Base-by-base conservation (phyloP, 768 basidiomycete species). In the Gymnopilus junonius region DNA sequence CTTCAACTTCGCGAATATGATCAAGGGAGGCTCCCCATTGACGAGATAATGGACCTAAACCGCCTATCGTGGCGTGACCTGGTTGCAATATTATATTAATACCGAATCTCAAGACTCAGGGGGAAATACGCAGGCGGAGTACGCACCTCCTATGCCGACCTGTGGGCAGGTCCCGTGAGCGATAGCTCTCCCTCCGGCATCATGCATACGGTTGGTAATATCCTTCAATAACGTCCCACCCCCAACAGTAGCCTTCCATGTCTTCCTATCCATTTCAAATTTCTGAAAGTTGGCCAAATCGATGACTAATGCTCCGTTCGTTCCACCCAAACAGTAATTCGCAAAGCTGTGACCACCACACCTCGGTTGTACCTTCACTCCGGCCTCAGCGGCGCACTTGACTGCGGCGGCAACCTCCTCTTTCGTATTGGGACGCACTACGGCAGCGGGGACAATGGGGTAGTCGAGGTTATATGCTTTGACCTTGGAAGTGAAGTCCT, bases 1-100 rank as follows among this genome's bases (percentile, higher is more conserved):
- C 59, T 45, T 61, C 59, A 4, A 61, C 59, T 61, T 61, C 59
- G n/a, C 59, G 59, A 42, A 61, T 50, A 31, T 61, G 59, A 17
- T 61, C 59, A 32, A 61, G 59, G 12, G 50, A 8, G 15, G 59
- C 35, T 21, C 59, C 59, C 59, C 59, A 61, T 43, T 61, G 59
- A 32, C 59, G 51, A 12, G 59, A 61, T 40, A 43, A 17, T 45
- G 59, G 59, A 23, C 59, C 59, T 23, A 61, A 35, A 35, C 59
- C 59, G 8, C 59, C 59, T 15, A 61, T 61, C 1, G 59, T 61
- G 20, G 59, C 59, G 21, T 61, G 59, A 17, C 59, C 59, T 61
- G 14, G 27, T 20, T 20, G 21, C 11, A 8, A n/a, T n/a, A n/a
- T n/a, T n/a, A n/a, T n/a, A n/a, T n/a, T n/a, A n/a, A n/a, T n/a